Percentiles rank a stretch among this genome's conserved stretches.
These are phyloP conservation scores for Lichtheimia ornata DNA, from an alignment of 371 early-diverging fungal species.

Conservation along the genomic window DNA sequence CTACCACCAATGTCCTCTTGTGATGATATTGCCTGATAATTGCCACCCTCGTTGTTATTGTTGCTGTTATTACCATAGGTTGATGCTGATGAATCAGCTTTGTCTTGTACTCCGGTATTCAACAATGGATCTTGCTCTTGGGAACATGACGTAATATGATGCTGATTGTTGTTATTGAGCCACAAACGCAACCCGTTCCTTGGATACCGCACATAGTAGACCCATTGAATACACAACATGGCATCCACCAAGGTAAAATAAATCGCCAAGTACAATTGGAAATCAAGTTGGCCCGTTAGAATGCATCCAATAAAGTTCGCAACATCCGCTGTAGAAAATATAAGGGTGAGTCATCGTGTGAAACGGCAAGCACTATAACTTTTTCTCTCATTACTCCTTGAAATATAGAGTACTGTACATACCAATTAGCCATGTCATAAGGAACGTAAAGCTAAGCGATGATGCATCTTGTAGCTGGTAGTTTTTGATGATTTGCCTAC, in stretches of 20 bases:
- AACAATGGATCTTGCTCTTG: neutral
- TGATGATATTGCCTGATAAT: slow-evolving; percentile 4
- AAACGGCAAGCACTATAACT: neutral
- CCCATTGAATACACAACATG: slow-evolving; percentile 41
- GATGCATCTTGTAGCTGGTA: slow-evolving; percentile 54
- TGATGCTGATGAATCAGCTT: too few species aligned
- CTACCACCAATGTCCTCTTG: too few species aligned
- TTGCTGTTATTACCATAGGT: too few species aligned
- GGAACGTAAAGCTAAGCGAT: slow-evolving; percentile 60
- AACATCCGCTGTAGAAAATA: slow-evolving; percentile 53
- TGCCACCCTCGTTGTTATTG: neutral
- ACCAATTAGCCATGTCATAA: slow-evolving; percentile 66
- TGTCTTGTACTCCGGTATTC: too few species aligned
- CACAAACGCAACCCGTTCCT: slow-evolving; percentile 32
- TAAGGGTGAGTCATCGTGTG: neutral
- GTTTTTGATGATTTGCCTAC: slow-evolving; percentile 69
- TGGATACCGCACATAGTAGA: slow-evolving; percentile 44
- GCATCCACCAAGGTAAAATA: slow-evolving; percentile 44
- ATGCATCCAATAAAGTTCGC: slow-evolving; percentile 70
- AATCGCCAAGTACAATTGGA: slow-evolving; percentile 57
- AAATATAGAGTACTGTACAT: slow-evolving; percentile 8
- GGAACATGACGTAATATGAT: neutral
- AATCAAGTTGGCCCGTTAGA: slow-evolving; percentile 70
- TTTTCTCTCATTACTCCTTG: slow-evolving; percentile 1
- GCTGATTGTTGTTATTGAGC: slow-evolving; percentile 18